These are phyloP conservation scores for Amphibolis antarctica DNA, from an alignment of 106 monocot species.

Conservation along the genomic window DNA sequence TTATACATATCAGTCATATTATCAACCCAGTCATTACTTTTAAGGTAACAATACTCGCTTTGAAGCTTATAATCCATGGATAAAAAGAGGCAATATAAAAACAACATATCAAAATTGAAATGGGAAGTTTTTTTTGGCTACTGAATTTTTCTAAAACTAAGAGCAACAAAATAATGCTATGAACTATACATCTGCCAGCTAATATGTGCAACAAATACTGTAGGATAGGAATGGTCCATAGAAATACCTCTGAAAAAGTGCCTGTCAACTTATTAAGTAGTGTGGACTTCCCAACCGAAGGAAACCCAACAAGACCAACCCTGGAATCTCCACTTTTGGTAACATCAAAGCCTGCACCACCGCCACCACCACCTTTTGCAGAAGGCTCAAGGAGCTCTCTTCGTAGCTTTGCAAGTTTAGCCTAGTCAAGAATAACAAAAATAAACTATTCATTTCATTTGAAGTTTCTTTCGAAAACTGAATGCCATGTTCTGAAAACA, in stretches of 20 bases:
- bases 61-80: too few species aligned
- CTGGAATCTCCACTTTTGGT: constrained; percentile 99
- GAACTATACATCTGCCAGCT: too few species aligned
- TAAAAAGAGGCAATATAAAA: too few species aligned
- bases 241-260: constrained; percentile 84
- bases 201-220: not conserved
- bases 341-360: constrained; percentile 99
- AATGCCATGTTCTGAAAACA: not conserved
- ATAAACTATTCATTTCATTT: not conserved
- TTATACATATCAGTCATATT: too few species aligned
- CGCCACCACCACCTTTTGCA: constrained; percentile 74
- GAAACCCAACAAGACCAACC: constrained; percentile 95
- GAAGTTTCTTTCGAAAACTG: not conserved
- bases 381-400: constrained; percentile 81
- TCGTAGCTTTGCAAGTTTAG: constrained; percentile 91
- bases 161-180: too few species aligned
- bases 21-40: too few species aligned
- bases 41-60: too few species aligned
- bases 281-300: constrained; percentile 97
- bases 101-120: too few species aligned
- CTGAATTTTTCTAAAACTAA: too few species aligned
- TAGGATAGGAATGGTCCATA: not conserved
- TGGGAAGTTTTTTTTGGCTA: too few species aligned
- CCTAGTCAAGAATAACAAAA: constrained; percentile 25
- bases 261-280: constrained; percentile 94